Conservation (phyloP, 2,329 filamentous ascomycete species). For the Trichoderma sp. region DNA sequence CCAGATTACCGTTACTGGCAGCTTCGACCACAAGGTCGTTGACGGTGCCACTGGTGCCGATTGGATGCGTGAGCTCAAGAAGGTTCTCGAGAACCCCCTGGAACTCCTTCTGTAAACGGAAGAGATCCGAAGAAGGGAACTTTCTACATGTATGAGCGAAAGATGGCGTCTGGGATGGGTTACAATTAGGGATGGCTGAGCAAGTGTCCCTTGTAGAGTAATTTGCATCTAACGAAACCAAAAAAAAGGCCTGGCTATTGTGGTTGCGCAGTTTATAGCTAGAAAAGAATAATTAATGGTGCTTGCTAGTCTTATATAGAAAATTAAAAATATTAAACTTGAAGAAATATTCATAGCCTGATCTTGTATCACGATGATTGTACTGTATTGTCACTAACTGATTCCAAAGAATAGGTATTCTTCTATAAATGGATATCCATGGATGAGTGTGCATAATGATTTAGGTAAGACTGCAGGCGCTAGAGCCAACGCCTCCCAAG, state of each 20-base stretch:
- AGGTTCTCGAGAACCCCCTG: constrained; percentile 94
- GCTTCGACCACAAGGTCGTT: constrained; percentile 98
- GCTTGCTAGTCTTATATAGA: neutral
- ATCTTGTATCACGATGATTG: neutral
- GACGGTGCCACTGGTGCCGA: constrained; percentile 95
- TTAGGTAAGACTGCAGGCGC: neutral
- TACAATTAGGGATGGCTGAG: constrained; percentile 17
- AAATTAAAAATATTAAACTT: neutral
- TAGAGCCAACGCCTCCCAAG: neutral
- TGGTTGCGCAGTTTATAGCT: neutral
- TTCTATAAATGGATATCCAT: neutral
- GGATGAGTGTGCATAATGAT: neutral
- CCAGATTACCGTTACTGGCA: constrained; percentile 90
- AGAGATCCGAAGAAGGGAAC: neutral
- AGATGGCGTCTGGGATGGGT: constrained; percentile 20
- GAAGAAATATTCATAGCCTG: neutral
- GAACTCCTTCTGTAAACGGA: constrained; percentile 77
- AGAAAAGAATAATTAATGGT: constrained; percentile 1
- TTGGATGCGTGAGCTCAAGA: constrained; percentile 96
- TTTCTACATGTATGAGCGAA: neutral
- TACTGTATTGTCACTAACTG: neutral
- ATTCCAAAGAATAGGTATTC: neutral
- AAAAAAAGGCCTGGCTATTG: neutral
- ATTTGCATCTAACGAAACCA: neutral
- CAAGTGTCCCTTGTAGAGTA: neutral